Conservation (phyloP, 2,329 filamentous ascomycete genomes). For the Aspergillus pseudoviridinutans region DNA sequence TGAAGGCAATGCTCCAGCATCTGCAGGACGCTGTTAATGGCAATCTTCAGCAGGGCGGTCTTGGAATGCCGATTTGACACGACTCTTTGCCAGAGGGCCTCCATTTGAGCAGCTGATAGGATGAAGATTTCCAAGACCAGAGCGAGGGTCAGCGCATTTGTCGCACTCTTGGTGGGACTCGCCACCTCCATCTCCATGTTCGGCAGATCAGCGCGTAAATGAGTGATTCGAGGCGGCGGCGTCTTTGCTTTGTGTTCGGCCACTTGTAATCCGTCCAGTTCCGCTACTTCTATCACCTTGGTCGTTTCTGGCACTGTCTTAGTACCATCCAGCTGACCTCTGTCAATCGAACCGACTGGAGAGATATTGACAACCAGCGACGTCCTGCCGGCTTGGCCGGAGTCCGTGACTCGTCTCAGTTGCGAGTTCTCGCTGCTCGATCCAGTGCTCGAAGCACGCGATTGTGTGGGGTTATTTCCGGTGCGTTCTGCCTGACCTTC, state of each 20-base stretch:
- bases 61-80: constrained; percentile 23
- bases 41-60: constrained; percentile 12
- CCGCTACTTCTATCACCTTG: constrained; percentile 28
- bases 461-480: constrained; percentile 6
- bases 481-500: constrained; percentile 21
- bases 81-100: constrained; percentile 17
- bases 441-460: constrained; percentile 1
- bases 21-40: constrained; percentile 22
- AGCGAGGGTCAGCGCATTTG: constrained; percentile 22
- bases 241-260: constrained; percentile 13
- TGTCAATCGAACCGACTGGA: constrained; percentile 1
- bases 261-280: constrained; percentile 34
- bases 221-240: constrained; percentile 13
- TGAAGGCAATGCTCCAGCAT: constrained; percentile 31
- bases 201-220: constrained; percentile 15
- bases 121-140: constrained; percentile 30
- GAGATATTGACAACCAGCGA: not conserved
- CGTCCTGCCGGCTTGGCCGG: not conserved
- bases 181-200: constrained; percentile 6
- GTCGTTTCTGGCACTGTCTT: constrained; percentile 2
- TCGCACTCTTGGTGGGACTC: constrained; percentile 6
- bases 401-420: constrained; percentile 8
- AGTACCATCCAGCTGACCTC: not conserved
- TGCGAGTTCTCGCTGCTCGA: constrained; percentile 3
- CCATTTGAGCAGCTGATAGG: constrained; percentile 25